Evolutionary conservation across 2,329 filamentous ascomycete species (phyloP), one percentile per base, ranked within the genome.

Genomic region (Mycosphaerella arachidis): DNA sequence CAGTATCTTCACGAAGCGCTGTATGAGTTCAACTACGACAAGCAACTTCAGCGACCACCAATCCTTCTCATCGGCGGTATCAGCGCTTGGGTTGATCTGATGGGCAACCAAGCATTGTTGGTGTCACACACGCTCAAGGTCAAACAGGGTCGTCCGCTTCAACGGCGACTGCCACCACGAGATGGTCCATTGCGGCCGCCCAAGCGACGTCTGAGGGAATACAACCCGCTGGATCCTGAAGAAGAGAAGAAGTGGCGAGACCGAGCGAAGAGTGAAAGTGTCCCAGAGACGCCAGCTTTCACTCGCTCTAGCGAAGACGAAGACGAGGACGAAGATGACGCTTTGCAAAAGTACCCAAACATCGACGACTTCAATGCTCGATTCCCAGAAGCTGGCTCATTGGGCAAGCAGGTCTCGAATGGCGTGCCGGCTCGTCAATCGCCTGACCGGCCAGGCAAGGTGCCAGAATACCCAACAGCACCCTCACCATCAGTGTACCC

Each of bases 321-420:
- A 3, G 79, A 81, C 37, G 62, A 71, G 27, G 56, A 60, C 16
- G 57, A 62, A 33, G 58, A 63, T 31, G 62, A 63, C 30, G 61
- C 62, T 18, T 24, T 59, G 43, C 51, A 61, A 24, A 55, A 56
- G 9, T 66, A 60, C 50, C 63, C 65, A 24, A 67, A 67, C 5
- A 90, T 88, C 12, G 90, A 94, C 64, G 92, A 96, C 35, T 97
- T 97, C 68, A 76, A 95, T 53, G 86, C 90, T 7, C 84, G 90
- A 20, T 96, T 87, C 71, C 92, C 92, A 0, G 86, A 92, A 7
- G 81, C 90, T 18, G 81, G 86, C 5, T 76, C 84, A 43, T 80
- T 82, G 27, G 78, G 80, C 56, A 78, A 86, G 83, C 83, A 18
- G 84, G 85, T 83, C 74, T 79, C 55, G 24, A 54, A 59, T n/a